Conservation (phyloP, 495 filamentous ascomycete genomes). For the Trypethelium eluteriae region DNA sequence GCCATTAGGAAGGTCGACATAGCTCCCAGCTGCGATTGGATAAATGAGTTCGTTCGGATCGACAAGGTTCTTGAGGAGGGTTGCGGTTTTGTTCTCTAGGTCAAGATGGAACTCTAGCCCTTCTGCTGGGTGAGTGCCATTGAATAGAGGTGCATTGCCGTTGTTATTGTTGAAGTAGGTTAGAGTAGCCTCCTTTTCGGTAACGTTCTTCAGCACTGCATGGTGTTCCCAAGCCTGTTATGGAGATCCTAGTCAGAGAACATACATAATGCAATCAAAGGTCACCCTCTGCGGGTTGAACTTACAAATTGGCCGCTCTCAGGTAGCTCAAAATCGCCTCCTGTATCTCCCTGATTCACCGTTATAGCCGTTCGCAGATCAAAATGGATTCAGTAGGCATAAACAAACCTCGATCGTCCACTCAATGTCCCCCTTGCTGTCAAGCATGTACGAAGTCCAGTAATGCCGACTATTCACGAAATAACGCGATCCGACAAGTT, state of each 20-base stretch:
- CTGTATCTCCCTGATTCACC: background rate
- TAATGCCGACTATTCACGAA: constrained; percentile 36
- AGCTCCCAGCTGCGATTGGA: constrained; percentile 25
- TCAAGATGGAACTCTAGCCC: constrained; percentile 17
- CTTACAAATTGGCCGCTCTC: constrained; percentile 16
- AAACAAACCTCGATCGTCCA: constrained; percentile 22
- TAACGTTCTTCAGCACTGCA: constrained; percentile 13
- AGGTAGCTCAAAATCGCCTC: constrained; percentile 2
- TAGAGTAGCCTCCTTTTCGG: constrained; percentile 2
- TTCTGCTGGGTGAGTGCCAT: constrained; percentile 17
- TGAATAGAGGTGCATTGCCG: constrained; percentile 19
- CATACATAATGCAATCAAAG: constrained; percentile 11
- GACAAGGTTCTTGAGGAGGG: constrained; percentile 16
- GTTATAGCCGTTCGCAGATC: background rate
- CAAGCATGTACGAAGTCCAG: constrained; percentile 28
- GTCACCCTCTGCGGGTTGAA: constrained; percentile 10
- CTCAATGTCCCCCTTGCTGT: constrained; percentile 24
- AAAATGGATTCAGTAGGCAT: constrained; percentile 27
- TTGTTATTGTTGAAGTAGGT: constrained; percentile 20
- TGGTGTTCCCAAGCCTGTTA: constrained; percentile 16
- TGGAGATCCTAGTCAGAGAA: constrained; percentile 17
- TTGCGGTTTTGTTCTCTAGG: constrained; percentile 14
- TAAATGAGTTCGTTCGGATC: constrained; percentile 18
- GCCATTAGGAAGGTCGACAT: constrained; percentile 24
- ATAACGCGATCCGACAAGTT: constrained; percentile 37